A percentile compares a stretch with the other conserved stretches of the same genome.
These are phyloP conservation scores for Ziziphus jujuba DNA, from an alignment of 306 rosid genomes.

Conservation along the genomic window DNA sequence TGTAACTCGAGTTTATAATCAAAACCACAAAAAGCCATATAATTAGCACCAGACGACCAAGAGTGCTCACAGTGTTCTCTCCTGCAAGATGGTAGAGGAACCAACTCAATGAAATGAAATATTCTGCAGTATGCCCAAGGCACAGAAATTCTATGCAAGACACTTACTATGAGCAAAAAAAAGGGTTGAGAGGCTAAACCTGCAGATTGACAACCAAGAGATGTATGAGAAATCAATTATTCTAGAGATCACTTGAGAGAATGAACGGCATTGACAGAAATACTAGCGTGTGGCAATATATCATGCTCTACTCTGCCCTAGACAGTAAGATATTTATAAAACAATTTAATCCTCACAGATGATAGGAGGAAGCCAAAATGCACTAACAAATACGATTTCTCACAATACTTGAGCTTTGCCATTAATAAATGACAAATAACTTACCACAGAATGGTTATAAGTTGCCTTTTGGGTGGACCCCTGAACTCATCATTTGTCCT, in stretches of 20 bases:
- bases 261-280: neutral
- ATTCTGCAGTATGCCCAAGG: slow-evolving; percentile 6
- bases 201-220: slow-evolving; percentile 50
- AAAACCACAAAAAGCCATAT: slow-evolving; percentile 96
- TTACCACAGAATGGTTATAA: slow-evolving; percentile 87
- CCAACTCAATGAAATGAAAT: slow-evolving; percentile 13
- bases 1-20: slow-evolving; percentile 94
- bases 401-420: too few species aligned
- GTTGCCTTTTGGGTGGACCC: slow-evolving; percentile 79
- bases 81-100: slow-evolving; percentile 52
- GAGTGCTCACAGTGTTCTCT: slow-evolving; percentile 88
- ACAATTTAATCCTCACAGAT: too few species aligned
- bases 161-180: slow-evolving; percentile 95
- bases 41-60: slow-evolving; percentile 78
- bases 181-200: slow-evolving; percentile 96
- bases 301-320: neutral
- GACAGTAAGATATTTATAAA: too few species aligned
- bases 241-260: neutral
- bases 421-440: slow-evolving; percentile 32
- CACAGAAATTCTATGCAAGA: neutral
- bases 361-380: too few species aligned
- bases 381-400: too few species aligned
- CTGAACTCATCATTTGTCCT: slow-evolving; percentile 88
- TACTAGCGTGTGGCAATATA: neutral
- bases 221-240: slow-evolving; percentile 20